Conservation (phyloP, 2,329 filamentous ascomycete species). For the Penicillium hordei region DNA sequence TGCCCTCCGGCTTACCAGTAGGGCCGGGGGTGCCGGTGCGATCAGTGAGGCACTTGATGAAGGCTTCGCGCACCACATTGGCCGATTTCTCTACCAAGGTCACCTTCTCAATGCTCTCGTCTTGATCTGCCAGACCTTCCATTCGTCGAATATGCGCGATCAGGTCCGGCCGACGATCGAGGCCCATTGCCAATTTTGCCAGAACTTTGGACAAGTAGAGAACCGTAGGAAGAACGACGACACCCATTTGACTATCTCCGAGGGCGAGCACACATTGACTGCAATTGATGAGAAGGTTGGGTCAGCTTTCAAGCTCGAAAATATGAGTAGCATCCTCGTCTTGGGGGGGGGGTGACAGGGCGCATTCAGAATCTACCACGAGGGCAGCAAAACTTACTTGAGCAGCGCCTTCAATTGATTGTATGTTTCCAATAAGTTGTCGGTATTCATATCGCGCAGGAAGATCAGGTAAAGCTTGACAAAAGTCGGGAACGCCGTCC, state of each 20-base stretch:
- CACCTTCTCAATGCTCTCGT: conserved; percentile 66
- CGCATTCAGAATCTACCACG: background rate
- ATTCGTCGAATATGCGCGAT: conserved; percentile 60
- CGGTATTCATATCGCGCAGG: conserved; percentile 75
- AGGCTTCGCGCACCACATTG: conserved; percentile 85
- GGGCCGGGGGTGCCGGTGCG: conserved; percentile 63
- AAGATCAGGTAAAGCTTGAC: conserved; percentile 79
- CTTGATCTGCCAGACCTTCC: conserved; percentile 48
- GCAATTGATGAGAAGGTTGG: conserved; percentile 2
- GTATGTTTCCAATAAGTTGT: conserved; percentile 73
- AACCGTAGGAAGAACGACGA: conserved; percentile 78
- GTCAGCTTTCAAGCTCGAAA: conserved; percentile 1
- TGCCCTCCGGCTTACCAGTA: conserved; percentile 71
- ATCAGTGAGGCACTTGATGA: conserved; percentile 85
- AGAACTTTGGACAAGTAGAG: conserved; percentile 79
- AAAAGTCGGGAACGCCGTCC: conserved; percentile 76
- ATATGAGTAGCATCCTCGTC: conserved; percentile 1
- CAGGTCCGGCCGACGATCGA: conserved; percentile 78
- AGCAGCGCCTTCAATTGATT: conserved; percentile 70
- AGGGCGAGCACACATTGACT: conserved; percentile 83
- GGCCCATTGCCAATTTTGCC: conserved; percentile 76
- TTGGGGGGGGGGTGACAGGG: background rate
- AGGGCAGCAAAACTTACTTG: conserved; percentile 58
- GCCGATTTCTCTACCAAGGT: conserved; percentile 84
- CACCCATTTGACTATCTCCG: conserved; percentile 73